A percentile compares a stretch with the other conserved stretches of the same genome.
These are phyloP conservation scores for Rhizopogon hawkerae DNA, from an alignment of 1,284 basidiomycete genomes.

Conservation along the genomic window DNA sequence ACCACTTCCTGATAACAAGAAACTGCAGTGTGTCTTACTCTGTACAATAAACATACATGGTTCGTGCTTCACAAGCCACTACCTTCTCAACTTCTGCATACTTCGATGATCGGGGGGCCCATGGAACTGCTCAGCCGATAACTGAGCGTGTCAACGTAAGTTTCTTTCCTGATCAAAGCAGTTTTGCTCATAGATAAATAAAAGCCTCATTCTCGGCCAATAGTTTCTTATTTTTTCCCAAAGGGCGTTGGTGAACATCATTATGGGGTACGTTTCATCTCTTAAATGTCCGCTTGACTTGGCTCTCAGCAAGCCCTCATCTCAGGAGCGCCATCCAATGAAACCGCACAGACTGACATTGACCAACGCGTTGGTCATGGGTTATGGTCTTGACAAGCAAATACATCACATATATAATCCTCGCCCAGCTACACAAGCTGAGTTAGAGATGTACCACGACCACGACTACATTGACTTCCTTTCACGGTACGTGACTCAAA, in stretches of 20 bases:
- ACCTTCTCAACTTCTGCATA: slow-evolving; percentile 65
- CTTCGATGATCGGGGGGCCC: slow-evolving; percentile 61
- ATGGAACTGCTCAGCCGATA: slow-evolving; percentile 64
- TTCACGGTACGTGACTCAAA: slow-evolving; percentile 50
- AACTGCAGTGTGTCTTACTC: neutral
- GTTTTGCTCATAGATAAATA: slow-evolving; percentile 15
- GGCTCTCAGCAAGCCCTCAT: neutral
- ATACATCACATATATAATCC: slow-evolving; percentile 91
- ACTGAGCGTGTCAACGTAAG: slow-evolving; percentile 66
- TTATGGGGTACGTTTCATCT: slow-evolving; percentile 67
- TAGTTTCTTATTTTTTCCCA: slow-evolving; percentile 94
- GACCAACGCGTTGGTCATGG: slow-evolving; percentile 92
- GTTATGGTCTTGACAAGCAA: slow-evolving; percentile 93
- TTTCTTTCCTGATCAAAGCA: slow-evolving; percentile 9
- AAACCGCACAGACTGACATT: slow-evolving; percentile 92
- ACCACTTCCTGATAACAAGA: neutral
- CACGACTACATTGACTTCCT: slow-evolving; percentile 94
- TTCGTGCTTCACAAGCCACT: slow-evolving; percentile 39
- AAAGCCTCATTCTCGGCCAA: slow-evolving; percentile 74
- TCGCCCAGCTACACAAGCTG: slow-evolving; percentile 79
- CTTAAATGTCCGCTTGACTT: neutral
- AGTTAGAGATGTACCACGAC: slow-evolving; percentile 90
- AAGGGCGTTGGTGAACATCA: slow-evolving; percentile 93
- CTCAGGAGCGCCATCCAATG: slow-evolving; percentile 94
- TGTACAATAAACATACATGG: slow-evolving; percentile 21